Base-by-base conservation (phyloP, 2,329 filamentous ascomycete genomes). In the Paraphaeosphaeria sporulosa region DNA sequence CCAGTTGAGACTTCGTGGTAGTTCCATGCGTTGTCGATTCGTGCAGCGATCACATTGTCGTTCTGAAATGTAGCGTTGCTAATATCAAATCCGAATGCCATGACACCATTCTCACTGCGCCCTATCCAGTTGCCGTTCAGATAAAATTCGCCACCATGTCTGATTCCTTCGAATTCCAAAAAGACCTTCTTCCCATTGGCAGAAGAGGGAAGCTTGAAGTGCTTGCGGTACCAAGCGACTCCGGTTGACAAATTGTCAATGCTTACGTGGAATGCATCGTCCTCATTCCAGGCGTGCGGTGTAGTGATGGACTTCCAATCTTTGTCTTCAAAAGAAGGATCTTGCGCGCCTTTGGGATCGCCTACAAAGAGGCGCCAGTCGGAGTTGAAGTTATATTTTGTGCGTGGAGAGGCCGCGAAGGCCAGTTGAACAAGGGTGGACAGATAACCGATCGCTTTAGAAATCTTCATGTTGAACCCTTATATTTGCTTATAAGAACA, bases 361-460 rank as follows among this genome's bases (percentile, higher is more conserved):
- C 44, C 44, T 23, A 27, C 44, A 23, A 19, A 17, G 21, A 47
- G 21, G 12, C 44, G 44, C 44, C 44, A 47, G 44, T 47, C 44
- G 44, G 44, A 47, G 17, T 27, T 47, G 44, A 47, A 47, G 23
- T 47, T 47, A 21, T 47, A 47, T 25, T 47, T 47, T 21, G 19
- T n/a, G 17, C 19, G 40, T 9, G 19, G 3, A 43, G 40, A 43
- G 19, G 19, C 17, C 17, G 40, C 40, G 17, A 43, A 43, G 40
- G 3, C 36, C 13, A 38, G 12, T 15, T 38, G 36, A 38, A 15
- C 9, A 13, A 15, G 36, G 36, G 12, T 15, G 17, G 36, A 15
- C 36, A 15, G 17, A 38, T 15, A 13, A 2, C 36, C 12, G 36
- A 38, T 13, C 12, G 12, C 5, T 15, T 13, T 38, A 6, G 17